Evolutionary conservation across 108 stramenopile species (phyloP), one percentile per base, ranked within the genome.

Genomic region (Cyclotella distinguenda): DNA sequence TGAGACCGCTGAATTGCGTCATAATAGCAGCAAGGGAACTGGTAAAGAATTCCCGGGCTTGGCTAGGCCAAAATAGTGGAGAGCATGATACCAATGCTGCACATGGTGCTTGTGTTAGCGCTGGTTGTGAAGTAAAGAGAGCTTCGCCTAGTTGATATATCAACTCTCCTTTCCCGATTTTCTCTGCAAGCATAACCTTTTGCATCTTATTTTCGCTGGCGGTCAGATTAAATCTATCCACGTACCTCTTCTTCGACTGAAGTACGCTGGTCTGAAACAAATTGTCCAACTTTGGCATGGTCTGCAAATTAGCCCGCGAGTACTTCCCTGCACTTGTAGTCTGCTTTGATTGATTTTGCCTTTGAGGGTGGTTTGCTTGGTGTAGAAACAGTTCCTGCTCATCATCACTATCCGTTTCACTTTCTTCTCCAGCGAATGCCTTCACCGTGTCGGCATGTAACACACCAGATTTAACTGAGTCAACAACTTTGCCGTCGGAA

Each of bases 231-330:
- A 60, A 49, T 15, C 49, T 35, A 23, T 68, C 47, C 23, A 50
- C n/a, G 0, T 36, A 51, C 16, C 35, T 49, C 44, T 68, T 84
- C 44, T 55, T 68, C 23, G 36, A 40, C 42, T 43, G 63, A 18
- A 74, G 68, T 40, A 60, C 53, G 13, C 59, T 42, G 10, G 74
- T 70, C 56, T 79, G 77, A 82, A 80, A 88, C 33, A 85, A 12
- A n/a, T 49, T 42, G 31, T 88, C 87, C 30, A 88, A 64, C 61
- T 82, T 88, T 18, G 61, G 68, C 48, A 84, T 16, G 1, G 87
- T 88, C 68, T 78, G 72, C 19, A 88, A 57, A 32, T 88, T 85
- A 50, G 82, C 69, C 16, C 83, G 63, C 28, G 82, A 70, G 45
- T 70, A 70, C 40, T 40, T 71, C 19, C 54, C 70, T 7, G 78